phyloP scores from a whole-genome alignment of 176 grass and related monocot genomes.

The Secale cereale region DNA sequence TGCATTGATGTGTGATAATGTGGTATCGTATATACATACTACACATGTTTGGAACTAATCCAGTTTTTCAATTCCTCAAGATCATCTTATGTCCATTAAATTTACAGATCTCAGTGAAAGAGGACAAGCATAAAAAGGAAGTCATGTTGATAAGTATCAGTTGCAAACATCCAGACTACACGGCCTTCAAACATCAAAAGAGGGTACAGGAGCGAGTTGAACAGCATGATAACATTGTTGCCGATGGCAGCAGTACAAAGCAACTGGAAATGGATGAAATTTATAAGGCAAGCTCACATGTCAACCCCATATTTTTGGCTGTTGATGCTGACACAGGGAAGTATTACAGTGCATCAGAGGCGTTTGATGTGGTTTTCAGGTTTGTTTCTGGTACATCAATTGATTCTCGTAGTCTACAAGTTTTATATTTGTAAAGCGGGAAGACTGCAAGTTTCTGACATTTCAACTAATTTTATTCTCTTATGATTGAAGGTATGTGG shows the following conservation, averaged over 20 bases:
- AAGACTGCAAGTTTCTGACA: background rate
- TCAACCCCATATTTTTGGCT: constrained; percentile 77
- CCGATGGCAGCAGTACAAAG: constrained; percentile 44
- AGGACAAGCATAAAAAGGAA: constrained; percentile 93
- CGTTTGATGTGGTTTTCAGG: constrained; percentile 82
- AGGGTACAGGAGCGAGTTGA: constrained; percentile 54
- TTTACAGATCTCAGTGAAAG: constrained; percentile 74
- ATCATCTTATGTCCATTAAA: constrained; percentile 9
- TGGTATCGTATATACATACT: background rate
- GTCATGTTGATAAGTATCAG: constrained; percentile 58
- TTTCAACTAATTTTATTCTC: constrained; percentile 27
- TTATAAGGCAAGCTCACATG: constrained; percentile 84
- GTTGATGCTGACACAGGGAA: constrained; percentile 68
- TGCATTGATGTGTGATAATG: background rate
- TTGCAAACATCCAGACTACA: constrained; percentile 64
- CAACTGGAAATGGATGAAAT: constrained; percentile 82
- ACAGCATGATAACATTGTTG: constrained; percentile 44
- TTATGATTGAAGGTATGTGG: constrained; percentile 58
- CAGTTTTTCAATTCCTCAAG: background rate
- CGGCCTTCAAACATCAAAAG: constrained; percentile 79
- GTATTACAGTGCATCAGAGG: constrained; percentile 84
- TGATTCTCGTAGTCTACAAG: background rate
- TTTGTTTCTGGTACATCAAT: constrained; percentile 13
- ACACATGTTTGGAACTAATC: background rate
- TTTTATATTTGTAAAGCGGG: background rate